phyloP scores from a whole-genome alignment of 1,284 basidiomycete genomes.

The Pulveroboletus sp. region DNA sequence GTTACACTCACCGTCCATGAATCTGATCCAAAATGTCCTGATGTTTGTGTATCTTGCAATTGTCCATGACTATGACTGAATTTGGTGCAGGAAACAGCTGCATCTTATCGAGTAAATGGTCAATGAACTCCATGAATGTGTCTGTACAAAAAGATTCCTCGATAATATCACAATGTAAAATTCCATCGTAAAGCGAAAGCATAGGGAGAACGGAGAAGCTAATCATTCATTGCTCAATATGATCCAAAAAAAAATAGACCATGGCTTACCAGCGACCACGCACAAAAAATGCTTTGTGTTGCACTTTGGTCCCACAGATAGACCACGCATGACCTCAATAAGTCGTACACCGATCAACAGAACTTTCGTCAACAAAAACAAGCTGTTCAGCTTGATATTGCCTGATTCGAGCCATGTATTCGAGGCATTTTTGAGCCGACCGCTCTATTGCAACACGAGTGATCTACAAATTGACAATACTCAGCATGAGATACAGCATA shows the following conservation, averaged over 20 bases:
- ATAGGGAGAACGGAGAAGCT: background rate
- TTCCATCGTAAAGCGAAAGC: constrained; percentile 27
- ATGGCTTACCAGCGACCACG: constrained; percentile 25
- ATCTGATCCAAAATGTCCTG: background rate
- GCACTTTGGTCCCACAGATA: background rate
- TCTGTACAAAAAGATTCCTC: constrained; percentile 21
- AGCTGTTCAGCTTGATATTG: constrained; percentile 30
- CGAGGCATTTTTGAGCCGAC: constrained; percentile 20
- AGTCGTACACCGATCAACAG: constrained; percentile 14
- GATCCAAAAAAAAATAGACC: no score
- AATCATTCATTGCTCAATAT: no score
- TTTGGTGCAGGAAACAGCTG: constrained; percentile 11
- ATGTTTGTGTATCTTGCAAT: constrained; percentile 16
- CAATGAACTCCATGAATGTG: constrained; percentile 25
- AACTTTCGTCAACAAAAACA: constrained; percentile 20
- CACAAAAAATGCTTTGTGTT: constrained; percentile 22
- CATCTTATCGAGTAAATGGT: constrained; percentile 37
- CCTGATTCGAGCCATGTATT: constrained; percentile 25
- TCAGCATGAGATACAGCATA: background rate
- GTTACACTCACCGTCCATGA: no score
- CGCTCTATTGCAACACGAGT: constrained; percentile 26
- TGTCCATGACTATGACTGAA: constrained; percentile 19
- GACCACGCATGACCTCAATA: constrained; percentile 26
- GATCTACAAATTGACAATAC: constrained; percentile 18
- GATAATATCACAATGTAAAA: constrained; percentile 26